phyloP scores from a whole-genome alignment of 2,329 filamentous ascomycete species.

The Gnomoniopsis smithogilvyi region DNA sequence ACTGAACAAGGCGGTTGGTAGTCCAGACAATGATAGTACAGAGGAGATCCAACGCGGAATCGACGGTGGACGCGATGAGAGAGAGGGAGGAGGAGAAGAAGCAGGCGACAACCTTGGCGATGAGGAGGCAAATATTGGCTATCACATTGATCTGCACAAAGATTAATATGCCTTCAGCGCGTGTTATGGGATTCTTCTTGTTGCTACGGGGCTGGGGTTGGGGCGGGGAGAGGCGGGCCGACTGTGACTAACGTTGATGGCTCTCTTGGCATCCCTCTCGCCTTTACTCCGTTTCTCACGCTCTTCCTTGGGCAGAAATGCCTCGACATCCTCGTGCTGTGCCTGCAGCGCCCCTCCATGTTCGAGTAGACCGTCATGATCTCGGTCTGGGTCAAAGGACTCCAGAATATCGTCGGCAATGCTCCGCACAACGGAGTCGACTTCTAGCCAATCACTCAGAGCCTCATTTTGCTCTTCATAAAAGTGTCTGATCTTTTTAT shows the following conservation, averaged over 20 bases:
- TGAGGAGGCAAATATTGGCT: constrained; percentile 21
- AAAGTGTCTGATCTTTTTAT: constrained; percentile 50
- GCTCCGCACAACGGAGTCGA: constrained; percentile 50
- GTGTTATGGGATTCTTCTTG: not conserved
- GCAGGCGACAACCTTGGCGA: constrained; percentile 19
- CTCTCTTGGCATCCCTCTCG: constrained; percentile 49
- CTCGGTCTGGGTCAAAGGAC: constrained; percentile 55
- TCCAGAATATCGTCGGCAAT: constrained; percentile 58
- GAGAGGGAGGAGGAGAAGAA: constrained; percentile 45
- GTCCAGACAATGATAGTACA: constrained; percentile 60
- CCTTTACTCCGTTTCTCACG: constrained; percentile 43
- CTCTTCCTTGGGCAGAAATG: constrained; percentile 53
- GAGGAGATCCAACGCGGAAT: constrained; percentile 58
- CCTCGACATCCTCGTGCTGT: constrained; percentile 47
- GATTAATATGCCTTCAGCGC: not conserved
- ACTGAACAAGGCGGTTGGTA: constrained; percentile 56
- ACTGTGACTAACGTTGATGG: constrained; percentile 23
- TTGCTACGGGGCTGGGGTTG: no score
- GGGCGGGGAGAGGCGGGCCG: no score
- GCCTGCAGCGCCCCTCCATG: constrained; percentile 46
- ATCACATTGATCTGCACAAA: constrained; percentile 14
- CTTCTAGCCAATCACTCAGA: constrained; percentile 48
- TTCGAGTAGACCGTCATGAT: constrained; percentile 54
- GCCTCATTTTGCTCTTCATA: constrained; percentile 53
- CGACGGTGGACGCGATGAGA: constrained; percentile 58